A percentile compares a stretch with the other conserved stretches of the same genome.
Conservation (phyloP, 2,329 filamentous ascomycete species). For the Ceratocystis destructans region DNA sequence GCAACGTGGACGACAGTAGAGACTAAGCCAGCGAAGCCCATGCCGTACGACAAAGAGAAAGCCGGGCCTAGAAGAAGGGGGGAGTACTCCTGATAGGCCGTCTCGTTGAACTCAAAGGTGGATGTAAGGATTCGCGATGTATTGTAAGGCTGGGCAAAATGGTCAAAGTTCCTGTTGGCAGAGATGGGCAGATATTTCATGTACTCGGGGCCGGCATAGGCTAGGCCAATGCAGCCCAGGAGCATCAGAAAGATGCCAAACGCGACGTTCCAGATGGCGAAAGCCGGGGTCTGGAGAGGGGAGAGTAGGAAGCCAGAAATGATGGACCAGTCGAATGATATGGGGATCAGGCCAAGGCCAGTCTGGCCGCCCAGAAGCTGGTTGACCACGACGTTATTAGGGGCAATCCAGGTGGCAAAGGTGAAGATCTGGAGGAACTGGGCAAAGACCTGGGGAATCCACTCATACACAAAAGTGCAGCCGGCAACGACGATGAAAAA, state of each 20-base stretch:
- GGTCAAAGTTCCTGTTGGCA: constrained; percentile 45
- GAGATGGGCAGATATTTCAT: constrained; percentile 48
- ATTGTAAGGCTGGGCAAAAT: constrained; percentile 46
- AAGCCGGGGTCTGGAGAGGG: constrained; percentile 38
- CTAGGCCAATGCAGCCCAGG: constrained; percentile 43
- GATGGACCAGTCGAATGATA: constrained; percentile 43
- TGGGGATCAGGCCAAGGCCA: constrained; percentile 45
- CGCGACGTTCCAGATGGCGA: constrained; percentile 44
- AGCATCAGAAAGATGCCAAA: constrained; percentile 42
- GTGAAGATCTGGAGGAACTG: constrained; percentile 43
- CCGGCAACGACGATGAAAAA: constrained; percentile 46
- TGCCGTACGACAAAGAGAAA: constrained; percentile 41
- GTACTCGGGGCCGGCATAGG: constrained; percentile 44
- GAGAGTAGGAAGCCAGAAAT: constrained; percentile 37
- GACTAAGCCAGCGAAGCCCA: constrained; percentile 43
- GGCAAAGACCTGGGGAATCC: constrained; percentile 38
- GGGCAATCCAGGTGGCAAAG: constrained; percentile 48
- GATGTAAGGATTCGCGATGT: constrained; percentile 44
- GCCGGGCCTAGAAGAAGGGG: constrained; percentile 41
- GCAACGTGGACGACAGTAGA: constrained; percentile 38
- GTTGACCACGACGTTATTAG: constrained; percentile 45
- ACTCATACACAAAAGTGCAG: constrained; percentile 40
- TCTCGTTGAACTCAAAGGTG: constrained; percentile 44
- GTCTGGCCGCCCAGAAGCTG: constrained; percentile 48
- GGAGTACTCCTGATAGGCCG: constrained; percentile 48